Evolutionary conservation across 2,329 filamentous ascomycete species (phyloP), one percentile per base, ranked within the genome.

Genomic region (Ilyonectria sp.): DNA sequence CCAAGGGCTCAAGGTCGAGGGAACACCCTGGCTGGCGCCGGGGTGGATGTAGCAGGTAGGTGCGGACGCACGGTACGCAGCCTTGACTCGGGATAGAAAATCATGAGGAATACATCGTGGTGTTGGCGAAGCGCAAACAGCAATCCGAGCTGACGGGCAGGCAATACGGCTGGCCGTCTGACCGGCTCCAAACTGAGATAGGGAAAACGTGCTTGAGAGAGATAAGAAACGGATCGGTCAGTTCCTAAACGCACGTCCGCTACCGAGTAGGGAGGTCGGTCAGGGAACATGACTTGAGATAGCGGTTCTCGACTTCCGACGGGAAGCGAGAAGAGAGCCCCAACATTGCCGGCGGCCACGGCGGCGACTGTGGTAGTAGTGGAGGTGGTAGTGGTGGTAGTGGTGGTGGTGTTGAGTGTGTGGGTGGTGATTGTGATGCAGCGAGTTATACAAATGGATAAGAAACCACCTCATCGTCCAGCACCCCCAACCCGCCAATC

Each of bases 381-480:
- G 4, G 4, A 40, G 21, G 11, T 37, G 55, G 26, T 60, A 40
- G 26, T 53, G 23, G 23, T 23, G 31, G 26, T 53, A 4, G 23
- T 23, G 57, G 44, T 57, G 46, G 57, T 56, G 57, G 63, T 61
- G 52, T 53, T 46, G 52, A 33, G 46, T 31, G n/a, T 54, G 50
- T 54, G 50, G 9, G 35, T 55, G 52, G 53, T 55, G 33, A 19
- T 40, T 69, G 55, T 33, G 53, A 60, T 59, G 64, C 59, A 63
- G 54, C 58, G 49, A 35, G 33, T 61, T 63, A 50, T 49, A 63
- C 63, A 65, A 63, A 54, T 58, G 56, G 65, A 67, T 61, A 69
- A 67, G 65, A 62, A 65, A 52, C 63, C 71, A 59, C 63, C 61
- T 72, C 58, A 61, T 60, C 52, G 50, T 52, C 61, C 43, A 47